Evolutionary conservation across 495 filamentous ascomycete species (phyloP).

Genomic region (Penicillium psychrofluorescens): DNA sequence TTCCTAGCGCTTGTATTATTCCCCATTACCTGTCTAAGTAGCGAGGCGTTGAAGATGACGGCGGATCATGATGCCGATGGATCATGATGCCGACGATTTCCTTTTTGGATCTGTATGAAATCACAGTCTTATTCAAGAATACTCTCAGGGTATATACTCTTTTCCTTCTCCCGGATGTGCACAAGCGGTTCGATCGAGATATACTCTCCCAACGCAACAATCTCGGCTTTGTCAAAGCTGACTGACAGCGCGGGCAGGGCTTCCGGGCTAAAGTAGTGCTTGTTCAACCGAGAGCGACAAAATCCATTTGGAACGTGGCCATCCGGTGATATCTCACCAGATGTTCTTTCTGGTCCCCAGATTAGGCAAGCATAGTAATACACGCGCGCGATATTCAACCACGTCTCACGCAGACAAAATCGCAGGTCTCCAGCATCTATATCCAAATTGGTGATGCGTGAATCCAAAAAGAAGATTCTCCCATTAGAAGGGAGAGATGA

Average conservation of each 20-base stretch:
- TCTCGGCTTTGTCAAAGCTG: constrained; percentile 11
- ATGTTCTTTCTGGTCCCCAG: constrained; percentile 11
- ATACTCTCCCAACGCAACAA: constrained; percentile 20
- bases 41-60: constrained; percentile 7
- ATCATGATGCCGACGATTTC: too few species aligned
- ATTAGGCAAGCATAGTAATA: constrained; percentile 30
- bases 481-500: constrained; percentile 6
- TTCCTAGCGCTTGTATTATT: background rate
- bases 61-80: too few species aligned
- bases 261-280: background rate
- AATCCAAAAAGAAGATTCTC: constrained; percentile 30
- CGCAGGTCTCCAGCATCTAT: constrained; percentile 7
- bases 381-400: constrained; percentile 19
- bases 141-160: background rate
- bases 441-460: constrained; percentile 13
- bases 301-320: too few species aligned
- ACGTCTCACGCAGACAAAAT: constrained; percentile 23
- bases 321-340: background rate
- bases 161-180: background rate
- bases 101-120: too few species aligned
- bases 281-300: too few species aligned
- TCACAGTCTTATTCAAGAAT: background rate
- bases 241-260: background rate
- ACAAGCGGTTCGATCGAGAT: constrained; percentile 8
- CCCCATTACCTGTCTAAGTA: constrained; percentile 10